Evolutionary conservation across 305 asterid species (phyloP).

Genomic region (Fraxinus nigra): DNA sequence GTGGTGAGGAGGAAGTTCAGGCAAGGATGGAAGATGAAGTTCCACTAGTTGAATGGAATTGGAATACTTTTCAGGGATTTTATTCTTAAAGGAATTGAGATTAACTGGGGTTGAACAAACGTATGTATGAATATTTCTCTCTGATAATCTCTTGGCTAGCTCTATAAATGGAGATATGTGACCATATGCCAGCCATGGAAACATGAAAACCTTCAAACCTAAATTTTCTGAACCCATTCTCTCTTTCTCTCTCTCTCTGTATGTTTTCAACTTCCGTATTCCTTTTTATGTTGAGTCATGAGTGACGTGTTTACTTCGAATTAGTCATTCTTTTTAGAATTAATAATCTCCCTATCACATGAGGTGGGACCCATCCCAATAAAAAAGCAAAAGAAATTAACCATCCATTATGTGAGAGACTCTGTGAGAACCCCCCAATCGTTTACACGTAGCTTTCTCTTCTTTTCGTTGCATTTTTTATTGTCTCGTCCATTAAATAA

Average conservation of each 20-base stretch:
- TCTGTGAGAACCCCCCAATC: too few species aligned
- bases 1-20: constrained; percentile 31
- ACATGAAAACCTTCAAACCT: constrained; percentile 17
- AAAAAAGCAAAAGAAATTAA: too few species aligned
- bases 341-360: too few species aligned
- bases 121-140: constrained; percentile 10
- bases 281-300: background rate
- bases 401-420: too few species aligned
- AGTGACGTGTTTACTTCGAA: too few species aligned
- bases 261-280: background rate
- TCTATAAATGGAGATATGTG: constrained; percentile 25
- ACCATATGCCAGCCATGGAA: constrained; percentile 29
- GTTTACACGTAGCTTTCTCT: too few species aligned
- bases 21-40: constrained; percentile 18
- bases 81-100: constrained; percentile 9
- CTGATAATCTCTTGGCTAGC: constrained; percentile 25
- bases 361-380: too few species aligned
- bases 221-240: background rate
- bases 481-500: too few species aligned
- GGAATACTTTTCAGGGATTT: constrained; percentile 19
- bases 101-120: constrained; percentile 22
- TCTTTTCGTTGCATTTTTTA: too few species aligned
- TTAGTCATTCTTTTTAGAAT: too few species aligned
- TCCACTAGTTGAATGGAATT: constrained; percentile 21
- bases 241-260: background rate